These are phyloP conservation scores for Diplotaxis tenuifolia DNA, from an alignment of 345 rosid genomes.

Conservation along the genomic window DNA sequence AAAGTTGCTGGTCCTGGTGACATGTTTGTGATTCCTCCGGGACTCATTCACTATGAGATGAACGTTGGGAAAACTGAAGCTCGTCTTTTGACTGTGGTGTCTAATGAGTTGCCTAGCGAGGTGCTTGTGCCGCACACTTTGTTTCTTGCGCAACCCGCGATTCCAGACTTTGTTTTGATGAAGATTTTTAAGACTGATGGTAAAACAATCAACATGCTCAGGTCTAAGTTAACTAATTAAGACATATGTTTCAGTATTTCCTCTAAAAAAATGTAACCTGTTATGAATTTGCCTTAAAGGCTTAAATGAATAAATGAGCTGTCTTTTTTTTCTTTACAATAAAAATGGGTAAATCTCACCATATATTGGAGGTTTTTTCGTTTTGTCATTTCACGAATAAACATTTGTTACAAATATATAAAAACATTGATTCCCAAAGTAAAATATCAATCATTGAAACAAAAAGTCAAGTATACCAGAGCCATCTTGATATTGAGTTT, in stretches of 20 bases:
- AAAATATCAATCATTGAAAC: not conserved
- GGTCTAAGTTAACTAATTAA: slow-evolving; percentile 48
- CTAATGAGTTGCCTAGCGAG: slow-evolving; percentile 60
- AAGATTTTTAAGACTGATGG: slow-evolving; percentile 47
- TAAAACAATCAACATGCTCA: slow-evolving; percentile 45
- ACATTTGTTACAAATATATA: not conserved
- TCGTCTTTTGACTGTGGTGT: slow-evolving; percentile 54
- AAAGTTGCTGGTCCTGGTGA: slow-evolving; percentile 48
- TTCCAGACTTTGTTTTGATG: slow-evolving; percentile 54
- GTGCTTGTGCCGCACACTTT: slow-evolving; percentile 37
- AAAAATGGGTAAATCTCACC: not conserved
- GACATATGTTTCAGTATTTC: not conserved
- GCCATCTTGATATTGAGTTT: not conserved
- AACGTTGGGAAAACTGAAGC: slow-evolving; percentile 61
- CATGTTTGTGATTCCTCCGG: slow-evolving; percentile 63
- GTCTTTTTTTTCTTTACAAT: not conserved
- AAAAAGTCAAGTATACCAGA: not conserved
- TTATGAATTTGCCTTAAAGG: slow-evolving; percentile 14
- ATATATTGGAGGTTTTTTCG: not conserved
- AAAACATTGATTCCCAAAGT: not conserved
- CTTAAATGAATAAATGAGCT: slow-evolving; percentile 13
- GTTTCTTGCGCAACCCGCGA: slow-evolving; percentile 48
- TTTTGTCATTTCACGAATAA: not conserved
- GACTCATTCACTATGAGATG: slow-evolving; percentile 60
- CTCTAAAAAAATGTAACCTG: slow-evolving; percentile 1